Conservation (phyloP, 345 rosid genomes). For the Corymbia maculata region DNA sequence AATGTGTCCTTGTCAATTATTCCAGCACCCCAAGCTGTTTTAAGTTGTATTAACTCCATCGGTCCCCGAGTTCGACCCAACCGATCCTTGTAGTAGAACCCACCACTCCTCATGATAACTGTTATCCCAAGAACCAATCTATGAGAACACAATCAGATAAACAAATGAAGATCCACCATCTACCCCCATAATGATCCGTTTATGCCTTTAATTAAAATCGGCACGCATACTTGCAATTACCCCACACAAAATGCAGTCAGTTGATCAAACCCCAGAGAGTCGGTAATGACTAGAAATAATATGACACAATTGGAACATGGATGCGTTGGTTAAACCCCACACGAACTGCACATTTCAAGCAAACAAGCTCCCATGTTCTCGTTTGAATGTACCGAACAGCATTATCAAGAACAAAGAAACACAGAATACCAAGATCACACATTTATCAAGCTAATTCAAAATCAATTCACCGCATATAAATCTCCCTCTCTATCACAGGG, state of each 20-base stretch:
- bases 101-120: constrained; percentile 86
- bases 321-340: not conserved
- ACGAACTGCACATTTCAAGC: not conserved
- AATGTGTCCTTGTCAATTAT: constrained; percentile 88
- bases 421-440: not conserved
- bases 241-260: not conserved
- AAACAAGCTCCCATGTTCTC: not conserved
- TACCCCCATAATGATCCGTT: not conserved
- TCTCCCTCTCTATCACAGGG: not conserved
- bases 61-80: constrained; percentile 92
- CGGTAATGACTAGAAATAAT: not conserved
- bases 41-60: constrained; percentile 72
- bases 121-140: not conserved
- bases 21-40: constrained; percentile 90
- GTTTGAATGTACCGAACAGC: not conserved
- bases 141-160: not conserved
- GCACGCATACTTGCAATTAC: not conserved
- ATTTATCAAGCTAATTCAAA: not conserved
- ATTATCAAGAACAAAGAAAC: not conserved
- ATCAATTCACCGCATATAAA: not conserved
- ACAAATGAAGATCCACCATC: not conserved
- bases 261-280: not conserved
- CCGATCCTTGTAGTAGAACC: constrained; percentile 86
- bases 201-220: not conserved
- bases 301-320: not conserved